These are phyloP conservation scores for Rosa multiflora DNA, from an alignment of 306 rosid species.

Conservation along the genomic window DNA sequence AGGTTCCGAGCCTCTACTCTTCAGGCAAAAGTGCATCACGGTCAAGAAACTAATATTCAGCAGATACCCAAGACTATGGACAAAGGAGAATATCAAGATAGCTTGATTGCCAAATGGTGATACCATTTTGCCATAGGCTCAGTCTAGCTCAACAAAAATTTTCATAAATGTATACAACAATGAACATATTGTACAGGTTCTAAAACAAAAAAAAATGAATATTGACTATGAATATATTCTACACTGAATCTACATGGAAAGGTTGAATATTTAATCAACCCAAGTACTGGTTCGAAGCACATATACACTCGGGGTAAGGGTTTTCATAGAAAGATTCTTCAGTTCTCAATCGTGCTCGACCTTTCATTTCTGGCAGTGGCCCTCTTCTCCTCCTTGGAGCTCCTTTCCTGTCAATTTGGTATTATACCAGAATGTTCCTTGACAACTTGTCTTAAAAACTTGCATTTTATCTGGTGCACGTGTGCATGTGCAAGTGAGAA, in stretches of 20 bases:
- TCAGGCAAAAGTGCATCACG: background rate
- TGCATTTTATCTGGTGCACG: background rate
- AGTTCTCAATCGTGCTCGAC: constrained; percentile 76
- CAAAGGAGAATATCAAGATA: background rate
- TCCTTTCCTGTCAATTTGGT: constrained; percentile 60
- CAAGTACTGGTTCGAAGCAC: constrained; percentile 45
- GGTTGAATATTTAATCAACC: background rate
- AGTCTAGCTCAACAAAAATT: background rate
- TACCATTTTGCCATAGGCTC: background rate
- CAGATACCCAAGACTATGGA: background rate
- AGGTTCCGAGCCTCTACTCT: background rate
- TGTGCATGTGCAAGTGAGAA: background rate
- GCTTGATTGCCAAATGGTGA: background rate
- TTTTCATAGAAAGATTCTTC: constrained; percentile 88
- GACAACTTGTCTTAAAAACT: background rate
- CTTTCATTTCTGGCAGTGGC: constrained; percentile 63
- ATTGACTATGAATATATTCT: constrained; percentile 1
- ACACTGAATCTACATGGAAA: background rate
- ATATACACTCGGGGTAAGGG: constrained; percentile 93
- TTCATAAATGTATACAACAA: background rate
- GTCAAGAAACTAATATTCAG: background rate
- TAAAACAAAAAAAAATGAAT: background rate
- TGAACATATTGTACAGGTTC: background rate
- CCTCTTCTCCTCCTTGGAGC: constrained; percentile 85
- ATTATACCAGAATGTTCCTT: constrained; percentile 18